Evolutionary conservation across 225 moss, liverwort and hornwort species (phyloP).

Genomic region (Ulota crispa): DNA sequence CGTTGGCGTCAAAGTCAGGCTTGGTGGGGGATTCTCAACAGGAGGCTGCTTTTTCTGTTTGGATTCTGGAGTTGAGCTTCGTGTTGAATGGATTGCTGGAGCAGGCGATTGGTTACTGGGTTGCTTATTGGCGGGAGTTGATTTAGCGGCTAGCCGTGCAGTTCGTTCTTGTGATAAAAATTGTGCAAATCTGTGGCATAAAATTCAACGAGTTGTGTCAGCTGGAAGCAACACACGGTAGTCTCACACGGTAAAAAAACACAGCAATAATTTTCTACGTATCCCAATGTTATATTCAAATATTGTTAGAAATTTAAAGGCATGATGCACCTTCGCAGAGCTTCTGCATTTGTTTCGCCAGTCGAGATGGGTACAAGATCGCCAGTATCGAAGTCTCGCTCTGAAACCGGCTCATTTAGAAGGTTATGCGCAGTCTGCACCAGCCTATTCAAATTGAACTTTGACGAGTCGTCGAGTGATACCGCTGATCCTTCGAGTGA

Average conservation of each 20-base stretch:
- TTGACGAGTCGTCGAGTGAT: slow-evolving; percentile 57
- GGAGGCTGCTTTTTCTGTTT: background rate
- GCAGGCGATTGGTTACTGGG: background rate
- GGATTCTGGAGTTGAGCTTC: background rate
- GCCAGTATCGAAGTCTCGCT: slow-evolving; percentile 50
- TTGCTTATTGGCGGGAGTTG: background rate
- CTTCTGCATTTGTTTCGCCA: slow-evolving; percentile 55
- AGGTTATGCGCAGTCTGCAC: slow-evolving; percentile 42
- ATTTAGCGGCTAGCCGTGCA: slow-evolving; percentile 28
- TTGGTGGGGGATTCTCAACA: background rate
- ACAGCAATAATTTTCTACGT: background rate
- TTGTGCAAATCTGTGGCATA: slow-evolving; percentile 39
- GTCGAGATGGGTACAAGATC: slow-evolving; percentile 36
- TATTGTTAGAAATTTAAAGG: background rate
- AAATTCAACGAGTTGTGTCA: slow-evolving; percentile 1
- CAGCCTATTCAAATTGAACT: slow-evolving; percentile 47
- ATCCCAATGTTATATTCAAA: background rate
- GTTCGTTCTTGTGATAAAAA: slow-evolving; percentile 58
- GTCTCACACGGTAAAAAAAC: background rate
- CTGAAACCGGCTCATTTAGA: slow-evolving; percentile 35
- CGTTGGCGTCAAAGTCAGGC: background rate
- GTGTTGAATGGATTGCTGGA: background rate
- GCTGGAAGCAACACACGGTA: background rate
- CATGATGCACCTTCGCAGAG: slow-evolving; percentile 41
- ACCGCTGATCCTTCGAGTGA: slow-evolving; percentile 33